These are phyloP conservation scores for Hypoxylon trugodes DNA, from an alignment of 495 filamentous ascomycete genomes.

Conservation along the genomic window DNA sequence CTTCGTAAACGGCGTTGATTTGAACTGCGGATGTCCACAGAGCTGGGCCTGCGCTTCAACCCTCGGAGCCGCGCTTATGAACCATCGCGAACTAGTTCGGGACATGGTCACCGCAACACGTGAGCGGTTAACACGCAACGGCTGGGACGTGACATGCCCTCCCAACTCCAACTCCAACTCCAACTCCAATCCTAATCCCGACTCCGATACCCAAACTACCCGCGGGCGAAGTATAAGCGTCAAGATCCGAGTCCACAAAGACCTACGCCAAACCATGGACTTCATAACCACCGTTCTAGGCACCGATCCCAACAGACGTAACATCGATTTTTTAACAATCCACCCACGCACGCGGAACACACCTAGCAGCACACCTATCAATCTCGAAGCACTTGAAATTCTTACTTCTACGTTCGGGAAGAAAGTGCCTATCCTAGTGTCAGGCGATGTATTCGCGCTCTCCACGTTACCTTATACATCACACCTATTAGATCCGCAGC, in stretches of 20 bases:
- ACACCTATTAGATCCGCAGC: conserved; percentile 37
- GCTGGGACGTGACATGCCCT: conserved; percentile 49
- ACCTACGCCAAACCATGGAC: conserved; percentile 62
- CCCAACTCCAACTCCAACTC: conserved; percentile 43
- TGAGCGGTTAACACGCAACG: conserved; percentile 51
- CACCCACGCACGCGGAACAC: conserved; percentile 67
- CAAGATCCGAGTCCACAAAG: conserved; percentile 71
- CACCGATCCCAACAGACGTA: conserved; percentile 51
- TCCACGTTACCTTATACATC: conserved; percentile 55
- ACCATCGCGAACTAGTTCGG: conserved; percentile 64
- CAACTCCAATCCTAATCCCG: conserved; percentile 46
- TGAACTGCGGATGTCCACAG: conserved; percentile 77
- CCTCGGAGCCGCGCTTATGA: conserved; percentile 71
- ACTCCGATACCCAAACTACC: too few species aligned
- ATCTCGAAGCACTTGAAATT: conserved; percentile 65
- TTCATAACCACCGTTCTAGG: conserved; percentile 60
- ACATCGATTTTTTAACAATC: conserved; percentile 69
- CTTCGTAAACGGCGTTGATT: conserved; percentile 67
- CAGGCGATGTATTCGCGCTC: conserved; percentile 68
- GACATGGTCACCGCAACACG: conserved; percentile 65
- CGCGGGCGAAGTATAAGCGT: conserved; percentile 62
- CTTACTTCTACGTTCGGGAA: conserved; percentile 56
- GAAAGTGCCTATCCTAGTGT: conserved; percentile 64
- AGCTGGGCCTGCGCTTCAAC: conserved; percentile 70
- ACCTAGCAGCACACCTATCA: conserved; percentile 63